Evolutionary conservation across 257 asterid species (phyloP), one percentile per base, ranked within the genome.

Genomic region (Gentiana dahurica): DNA sequence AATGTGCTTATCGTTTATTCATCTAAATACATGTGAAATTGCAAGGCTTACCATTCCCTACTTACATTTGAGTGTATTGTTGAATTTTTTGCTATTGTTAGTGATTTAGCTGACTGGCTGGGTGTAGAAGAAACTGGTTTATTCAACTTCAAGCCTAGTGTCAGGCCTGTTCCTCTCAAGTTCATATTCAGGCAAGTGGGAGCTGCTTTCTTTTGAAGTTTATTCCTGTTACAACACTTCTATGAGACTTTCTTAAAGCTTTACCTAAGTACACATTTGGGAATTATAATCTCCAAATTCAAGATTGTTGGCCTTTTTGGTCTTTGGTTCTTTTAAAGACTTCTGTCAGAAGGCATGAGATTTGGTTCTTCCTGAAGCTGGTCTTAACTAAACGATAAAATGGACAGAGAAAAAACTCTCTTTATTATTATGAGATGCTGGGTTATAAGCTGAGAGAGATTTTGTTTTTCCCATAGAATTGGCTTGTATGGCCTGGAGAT

Each of bases 101-200:
- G 98, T 72, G 92, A 91, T 74, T 87, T 91, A 84, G 98, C 79
- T 67, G 95, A 87, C 73, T 91, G 98, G 98, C 75, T 91, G 75
- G 98, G 98, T 66, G 97, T 87, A 53, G 93, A 84, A 65, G 97
- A 91, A 76, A 75, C 44, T 71, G 98, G 98, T 53, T 81, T 91
- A 58, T 91, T 87, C 80, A 91, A 91, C 75, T 91, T 85, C 78
- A 91, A 91, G 83, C 98, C 98, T 41, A 91, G 98, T 77, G 98
- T 91, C 66, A 79, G 98, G 82, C 98, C 98, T 52, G 98, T 91
- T 68, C 97, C 98, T 53, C 98, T 91, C 58, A 91, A 83, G 98
- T 91, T 73, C 98, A 91, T 79, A 91, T 91, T 75, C 98, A 91
- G 98, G 98, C 73, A 79, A 73, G 89, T 76, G 36, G 38, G 50